Base-by-base conservation (phyloP, 495 filamentous ascomycete species). In the Lasiosphaeria ovina region DNA sequence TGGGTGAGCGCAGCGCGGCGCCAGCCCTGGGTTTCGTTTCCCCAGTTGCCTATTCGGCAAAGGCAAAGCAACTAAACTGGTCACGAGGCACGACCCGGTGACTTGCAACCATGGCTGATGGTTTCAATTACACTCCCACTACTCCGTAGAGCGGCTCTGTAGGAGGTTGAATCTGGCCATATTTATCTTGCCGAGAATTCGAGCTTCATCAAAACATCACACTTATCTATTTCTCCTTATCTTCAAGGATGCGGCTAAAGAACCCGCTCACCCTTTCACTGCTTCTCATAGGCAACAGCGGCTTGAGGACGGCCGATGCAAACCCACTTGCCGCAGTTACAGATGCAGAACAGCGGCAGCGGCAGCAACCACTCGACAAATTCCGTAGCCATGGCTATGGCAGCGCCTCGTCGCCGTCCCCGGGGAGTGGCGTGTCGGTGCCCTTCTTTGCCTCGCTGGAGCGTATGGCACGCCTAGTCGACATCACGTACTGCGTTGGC, bases 401-500 rank as follows among this genome's bases (percentile, higher is more conserved):
- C 35, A 58, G 12, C 31, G 11, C 24, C 50, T 62, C 24, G 4
- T 9, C 17, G 24, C 8, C 17, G 31, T 48, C 66, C 36, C 44
- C 61, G 0, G 10, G 35, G 33, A 48, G 54, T 61, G 79, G 76
- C 55, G 77, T 96, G 56, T 87, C 90, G 4, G 62, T 69, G 51
- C 69, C 77, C 36, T 82, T 97, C 61, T 98, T 94, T 76, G 73
- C 80, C 57, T 89, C 91, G 12, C 82, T 98, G 31, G 91, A 96
- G 66, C 90, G 95, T 69, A 75, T 93, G 55, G 83, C 93, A 12
- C 86, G 92, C 49, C 80, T 98, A 3, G 93, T 97, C 34, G 95
- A 98, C 63, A 94, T 98, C 52, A 79, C 92, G 35, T 98, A 98
- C 79, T 98, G 94, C 72, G 89, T 98, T 57, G 90, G 91, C 47